These are phyloP conservation scores for Pezicula carpinea DNA, from an alignment of 2,329 filamentous ascomycete genomes.

Conservation along the genomic window DNA sequence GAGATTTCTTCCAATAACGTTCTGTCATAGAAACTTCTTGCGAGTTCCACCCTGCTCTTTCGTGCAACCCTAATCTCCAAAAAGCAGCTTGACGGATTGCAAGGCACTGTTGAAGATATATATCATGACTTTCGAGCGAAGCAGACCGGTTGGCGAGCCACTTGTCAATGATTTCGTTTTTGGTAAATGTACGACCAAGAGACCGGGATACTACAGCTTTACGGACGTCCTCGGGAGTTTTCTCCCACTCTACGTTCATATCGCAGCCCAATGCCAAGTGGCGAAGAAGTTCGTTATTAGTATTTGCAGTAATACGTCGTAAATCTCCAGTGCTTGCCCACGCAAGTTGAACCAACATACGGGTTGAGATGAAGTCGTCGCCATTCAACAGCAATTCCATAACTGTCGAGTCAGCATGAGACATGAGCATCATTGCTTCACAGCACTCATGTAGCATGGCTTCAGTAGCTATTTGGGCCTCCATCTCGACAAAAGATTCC, in stretches of 20 bases:
- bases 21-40: neutral
- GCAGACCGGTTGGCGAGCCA: neutral
- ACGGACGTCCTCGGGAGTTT: conserved; percentile 26
- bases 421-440: conserved; percentile 23
- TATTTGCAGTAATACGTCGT: conserved; percentile 22
- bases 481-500: neutral
- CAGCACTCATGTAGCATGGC: conserved; percentile 32
- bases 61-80: neutral
- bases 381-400: conserved; percentile 30
- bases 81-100: conserved; percentile 8
- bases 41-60: neutral
- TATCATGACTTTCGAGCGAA: neutral
- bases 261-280: conserved; percentile 30
- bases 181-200: neutral
- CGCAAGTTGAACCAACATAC: conserved; percentile 31
- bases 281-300: conserved; percentile 29
- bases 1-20: neutral
- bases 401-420: conserved; percentile 26
- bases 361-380: conserved; percentile 23
- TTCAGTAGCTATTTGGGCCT: conserved; percentile 25
- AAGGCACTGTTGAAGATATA: conserved; percentile 12
- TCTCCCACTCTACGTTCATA: conserved; percentile 30
- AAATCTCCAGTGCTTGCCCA: conserved; percentile 23
- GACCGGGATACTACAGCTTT: conserved; percentile 13
- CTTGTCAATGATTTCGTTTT: neutral